Base-by-base conservation (phyloP, 2,329 filamentous ascomycete species). In the Xylariaceae sp. region DNA sequence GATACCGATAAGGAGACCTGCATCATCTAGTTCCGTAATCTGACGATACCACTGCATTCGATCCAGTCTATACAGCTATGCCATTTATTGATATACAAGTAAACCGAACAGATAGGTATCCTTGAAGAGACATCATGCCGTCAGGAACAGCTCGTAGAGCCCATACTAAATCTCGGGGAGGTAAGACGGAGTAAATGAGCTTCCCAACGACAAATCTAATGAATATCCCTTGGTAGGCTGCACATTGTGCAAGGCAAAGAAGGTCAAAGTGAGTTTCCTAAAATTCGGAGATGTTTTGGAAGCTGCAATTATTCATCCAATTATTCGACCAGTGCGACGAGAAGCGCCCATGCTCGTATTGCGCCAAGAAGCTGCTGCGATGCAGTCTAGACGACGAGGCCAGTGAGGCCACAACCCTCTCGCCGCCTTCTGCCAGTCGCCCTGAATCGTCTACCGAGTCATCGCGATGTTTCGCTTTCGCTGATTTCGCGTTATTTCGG, bases 401-500 rank as follows among this genome's bases (percentile, higher is more conserved):
- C 4, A 17, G 37, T 13, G 34, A 40, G n/a, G 19, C 47, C 7
- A 42, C 33, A 15, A 35, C 37, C 19, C 38, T 38, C 19, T 13
- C 39, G 19, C 19, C 19, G 7, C 22, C 17, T 34, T 24, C 15
- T n/a, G 8, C 30, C 7, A 32, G 30, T 4, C 30, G 30, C 30
- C 30, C 30, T 4, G 13, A 6, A n/a, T 17, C 13, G 13, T n/a
- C 30, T n/a, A n/a, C 6, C 30, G 30, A 17, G 30, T 9, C 30
- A 6, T 26, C 22, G 11, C 22, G 11, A 11, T 11, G 6, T 6
- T 59, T 56, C 35, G 38, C 31, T 17, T 41, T 45, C 19, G 28
- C 31, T 26, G 55, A 58, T 38, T 51, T 57, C 19, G 37, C 44
- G 4, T 44, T 58, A 24, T 57, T 48, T 41, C 51, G 46, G 18